Evolutionary conservation across 352 stramenopile genomes (phyloP), one percentile per base, ranked within the genome.

Genomic region (Blastocystis sp.): DNA sequence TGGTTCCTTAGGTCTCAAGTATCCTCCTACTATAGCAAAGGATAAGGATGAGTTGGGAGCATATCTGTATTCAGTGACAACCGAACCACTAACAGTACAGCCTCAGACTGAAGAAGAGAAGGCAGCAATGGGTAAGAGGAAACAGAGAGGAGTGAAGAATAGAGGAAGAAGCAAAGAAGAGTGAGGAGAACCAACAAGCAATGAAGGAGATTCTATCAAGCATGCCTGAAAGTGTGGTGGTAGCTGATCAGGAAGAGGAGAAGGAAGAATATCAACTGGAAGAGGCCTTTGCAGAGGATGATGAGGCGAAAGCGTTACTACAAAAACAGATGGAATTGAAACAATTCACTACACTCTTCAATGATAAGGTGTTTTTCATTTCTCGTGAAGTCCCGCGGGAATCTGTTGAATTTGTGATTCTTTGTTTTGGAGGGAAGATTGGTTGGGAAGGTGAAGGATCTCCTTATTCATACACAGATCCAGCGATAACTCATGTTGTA

Each of bases 401-500:
- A 52, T 96, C 94, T 67, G 89, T 99, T 12, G 95, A 99, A 91
- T 92, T 99, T 56, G 93, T 98, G 43, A 93, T 98, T 67, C 89
- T 93, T 24, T 93, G 93, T 1, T 97, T 97, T 89, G 96, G 95
- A 52, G 97, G 93, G 0, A 91, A 93, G 78, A 92, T 98, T 27
- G 96, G 95, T 46, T 99, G 95, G 95, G 94, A 98, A 59, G 95
- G 95, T 16, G 89, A 89, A 14, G 92, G 94, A 14, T 98, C 94
- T 87, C 94, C 95, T 24, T 96, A 97, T 88, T 88, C 86, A 4
- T 92, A 93, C 67, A 93, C 94, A 78, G 96, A 97, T 89, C 80
- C 93, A 39, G 91, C 91, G 49, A 97, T 99, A 88, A 99, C 96
- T 54, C 97, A 99, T 91, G 94, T 98, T 89, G 89, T 98, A 69